phyloP scores from a whole-genome alignment of 2,329 filamentous ascomycete genomes.

The Talaromyces sp. region DNA sequence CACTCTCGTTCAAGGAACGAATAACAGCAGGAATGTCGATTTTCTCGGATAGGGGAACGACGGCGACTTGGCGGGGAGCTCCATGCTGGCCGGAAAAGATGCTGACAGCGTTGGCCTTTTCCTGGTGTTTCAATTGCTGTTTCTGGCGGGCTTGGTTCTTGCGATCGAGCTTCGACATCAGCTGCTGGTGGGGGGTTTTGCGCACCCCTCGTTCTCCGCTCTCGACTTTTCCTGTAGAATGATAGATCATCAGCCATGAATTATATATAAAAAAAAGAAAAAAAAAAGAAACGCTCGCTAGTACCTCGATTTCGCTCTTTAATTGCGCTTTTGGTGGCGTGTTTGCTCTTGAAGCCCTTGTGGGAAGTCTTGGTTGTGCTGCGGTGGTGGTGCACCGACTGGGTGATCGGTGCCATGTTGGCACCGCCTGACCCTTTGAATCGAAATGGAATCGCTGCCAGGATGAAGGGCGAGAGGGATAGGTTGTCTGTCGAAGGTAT shows the following conservation, averaged over 20 bases:
- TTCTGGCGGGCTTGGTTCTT: slow-evolving; percentile 92
- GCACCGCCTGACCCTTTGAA: slow-evolving; percentile 66
- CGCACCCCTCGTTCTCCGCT: slow-evolving; percentile 62
- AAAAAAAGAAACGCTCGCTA: not conserved
- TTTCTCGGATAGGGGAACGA: slow-evolving; percentile 76
- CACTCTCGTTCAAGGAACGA: slow-evolving; percentile 65
- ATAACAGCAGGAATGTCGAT: slow-evolving; percentile 65
- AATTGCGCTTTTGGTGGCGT: slow-evolving; percentile 80
- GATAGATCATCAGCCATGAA: not conserved
- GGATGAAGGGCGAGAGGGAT: slow-evolving; percentile 16
- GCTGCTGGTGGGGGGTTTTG: slow-evolving; percentile 89
- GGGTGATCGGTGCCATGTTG: slow-evolving; percentile 68
- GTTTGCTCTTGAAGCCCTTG: slow-evolving; percentile 89
- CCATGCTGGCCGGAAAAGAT: slow-evolving; percentile 84
- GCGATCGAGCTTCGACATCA: slow-evolving; percentile 95
- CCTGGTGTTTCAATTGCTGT: slow-evolving; percentile 75
- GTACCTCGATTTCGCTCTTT: slow-evolving; percentile 80
- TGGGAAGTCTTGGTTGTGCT: slow-evolving; percentile 83
- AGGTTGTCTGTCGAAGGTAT: not conserved
- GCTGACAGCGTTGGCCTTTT: slow-evolving; percentile 71
- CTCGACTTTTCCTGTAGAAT: slow-evolving; percentile 65
- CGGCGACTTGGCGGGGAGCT: slow-evolving; percentile 79
- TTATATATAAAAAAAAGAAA: not conserved
- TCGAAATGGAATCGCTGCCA: slow-evolving; percentile 67
- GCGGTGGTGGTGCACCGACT: slow-evolving; percentile 62